Evolutionary conservation across 345 rosid species (phyloP), one percentile per base, ranked within the genome.

Genomic region (Zanthoxylum bungeanum): DNA sequence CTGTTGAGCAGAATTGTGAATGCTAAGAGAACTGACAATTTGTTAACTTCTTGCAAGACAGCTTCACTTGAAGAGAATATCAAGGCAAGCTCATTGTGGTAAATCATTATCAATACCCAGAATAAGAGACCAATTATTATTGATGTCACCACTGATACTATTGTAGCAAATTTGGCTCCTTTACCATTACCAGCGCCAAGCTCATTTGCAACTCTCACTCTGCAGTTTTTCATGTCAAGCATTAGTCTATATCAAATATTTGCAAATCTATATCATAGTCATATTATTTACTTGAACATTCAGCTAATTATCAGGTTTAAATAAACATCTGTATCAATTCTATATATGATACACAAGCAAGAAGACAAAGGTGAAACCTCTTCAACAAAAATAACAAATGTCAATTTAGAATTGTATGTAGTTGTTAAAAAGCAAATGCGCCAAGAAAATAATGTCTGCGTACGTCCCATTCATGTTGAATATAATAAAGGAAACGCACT

Each of bases 191-290:
- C 96, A 1, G 97, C 96, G 28, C 97, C 98, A 34, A 93, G 81
- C 75, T 93, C 98, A 55, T 93, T 93, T 7, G 98, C 92, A 11
- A 92, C 97, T 60, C 97, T 81, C 12, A 93, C 93, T 72, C 98
- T 92, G 84, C 78, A 78, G 9, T 21, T 34, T n/a, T 3, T 36
- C 25, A 61, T 36, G 0, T 16, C 28, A 61, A 11, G 33, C 49
- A 62, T 21, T 27, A 63, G 25, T 44, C 19, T 14, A 25, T 22
- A 6, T 4, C 9, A 2, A 12, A 27, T 9, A 14, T 21, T 9
- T 5, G 36, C 31, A 3, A 4, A 25, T 24, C 11, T 3, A 25
- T 53, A 25, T 25, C 16, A 53, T 5, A 44, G 4, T 17, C 49
- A 1, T 14, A 7, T 0, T 14, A 14, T 42, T 42, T 12, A 14